phyloP scores from a whole-genome alignment of 1,139 yeast genomes.

The Eremothecium cymbalariae region DNA sequence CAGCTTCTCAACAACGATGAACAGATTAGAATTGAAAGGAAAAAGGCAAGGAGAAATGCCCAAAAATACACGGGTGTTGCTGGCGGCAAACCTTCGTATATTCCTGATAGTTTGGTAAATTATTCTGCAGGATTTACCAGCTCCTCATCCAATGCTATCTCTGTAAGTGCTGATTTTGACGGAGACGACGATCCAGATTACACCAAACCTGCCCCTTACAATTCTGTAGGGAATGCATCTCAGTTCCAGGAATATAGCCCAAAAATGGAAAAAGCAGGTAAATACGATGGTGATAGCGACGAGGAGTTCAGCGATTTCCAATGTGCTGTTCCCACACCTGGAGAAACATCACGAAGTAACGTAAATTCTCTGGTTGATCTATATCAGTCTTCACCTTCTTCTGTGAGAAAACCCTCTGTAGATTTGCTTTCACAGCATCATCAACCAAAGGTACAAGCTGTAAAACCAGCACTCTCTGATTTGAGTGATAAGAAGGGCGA shows the following conservation, averaged over 20 bases:
- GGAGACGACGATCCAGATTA: slow-evolving; percentile 50
- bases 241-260: slow-evolving; percentile 17
- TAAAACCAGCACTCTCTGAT: slow-evolving; percentile 29
- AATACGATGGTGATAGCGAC: slow-evolving; percentile 50
- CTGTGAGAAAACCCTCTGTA: not conserved
- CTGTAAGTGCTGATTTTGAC: slow-evolving; percentile 39
- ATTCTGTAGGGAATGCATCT: slow-evolving; percentile 5
- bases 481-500: slow-evolving; percentile 43
- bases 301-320: slow-evolving; percentile 96
- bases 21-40: slow-evolving; percentile 73
- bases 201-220: slow-evolving; percentile 12
- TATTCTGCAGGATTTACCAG: slow-evolving; percentile 28
- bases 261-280: slow-evolving; percentile 11
- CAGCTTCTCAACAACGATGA: slow-evolving; percentile 69
- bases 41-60: slow-evolving; percentile 76
- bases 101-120: slow-evolving; percentile 17
- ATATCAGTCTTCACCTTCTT: slow-evolving; percentile 14
- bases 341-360: too few species aligned
- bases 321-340: slow-evolving; percentile 47
- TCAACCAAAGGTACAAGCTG: slow-evolving; percentile 17
- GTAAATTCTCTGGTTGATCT: slow-evolving; percentile 16
- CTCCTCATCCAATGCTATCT: slow-evolving; percentile 26
- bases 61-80: slow-evolving; percentile 73
- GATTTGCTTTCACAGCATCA: slow-evolving; percentile 16
- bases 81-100: slow-evolving; percentile 39